Conservation (phyloP, 805 yeast species). For the Saccharomycopsis babjevae region DNA sequence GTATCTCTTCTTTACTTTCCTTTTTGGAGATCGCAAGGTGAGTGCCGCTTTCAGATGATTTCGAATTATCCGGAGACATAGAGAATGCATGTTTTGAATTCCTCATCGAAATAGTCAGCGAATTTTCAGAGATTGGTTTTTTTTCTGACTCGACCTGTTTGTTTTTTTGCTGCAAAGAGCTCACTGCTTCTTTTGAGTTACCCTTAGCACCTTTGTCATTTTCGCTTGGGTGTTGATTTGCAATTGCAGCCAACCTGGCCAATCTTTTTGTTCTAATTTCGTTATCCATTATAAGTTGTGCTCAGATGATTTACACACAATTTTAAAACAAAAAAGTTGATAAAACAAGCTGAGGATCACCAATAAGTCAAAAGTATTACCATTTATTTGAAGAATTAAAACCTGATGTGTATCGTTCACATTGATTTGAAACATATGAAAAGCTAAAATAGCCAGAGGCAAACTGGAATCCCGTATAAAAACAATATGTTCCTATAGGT, state of each 20-base stretch:
- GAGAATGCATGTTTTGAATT: neutral
- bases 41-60: neutral
- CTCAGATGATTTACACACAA: neutral
- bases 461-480: no score
- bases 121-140: neutral
- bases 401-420: no score
- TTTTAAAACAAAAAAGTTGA: neutral
- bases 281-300: neutral
- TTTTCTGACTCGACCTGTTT: neutral
- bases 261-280: slow-evolving; percentile 43
- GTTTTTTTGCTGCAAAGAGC: neutral
- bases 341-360: neutral
- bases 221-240: neutral
- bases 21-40: neutral
- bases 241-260: slow-evolving; percentile 31
- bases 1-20: neutral
- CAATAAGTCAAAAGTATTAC: no score
- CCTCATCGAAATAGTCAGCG: neutral
- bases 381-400: no score
- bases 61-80: neutral
- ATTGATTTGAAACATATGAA: no score
- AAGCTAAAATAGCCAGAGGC: no score
- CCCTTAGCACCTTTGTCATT: neutral
- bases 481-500: no score
- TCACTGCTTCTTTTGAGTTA: neutral